Percentiles rank a stretch among this genome's conserved stretches.
Conservation (phyloP, 2,329 filamentous ascomycete species). For the Neocucurbitaria cava region DNA sequence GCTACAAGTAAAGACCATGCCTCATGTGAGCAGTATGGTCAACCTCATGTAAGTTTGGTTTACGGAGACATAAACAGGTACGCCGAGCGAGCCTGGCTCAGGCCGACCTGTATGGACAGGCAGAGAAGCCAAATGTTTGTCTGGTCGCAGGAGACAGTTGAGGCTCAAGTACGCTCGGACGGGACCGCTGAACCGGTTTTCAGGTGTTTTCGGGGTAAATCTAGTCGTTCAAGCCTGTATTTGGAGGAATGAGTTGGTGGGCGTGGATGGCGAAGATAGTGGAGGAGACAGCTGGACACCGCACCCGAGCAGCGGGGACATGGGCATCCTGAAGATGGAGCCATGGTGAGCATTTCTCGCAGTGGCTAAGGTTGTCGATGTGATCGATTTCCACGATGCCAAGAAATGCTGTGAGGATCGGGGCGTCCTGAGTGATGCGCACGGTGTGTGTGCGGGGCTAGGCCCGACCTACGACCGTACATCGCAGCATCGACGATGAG, state of each 20-base stretch:
- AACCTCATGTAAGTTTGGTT: neutral
- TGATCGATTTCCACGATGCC: conserved; percentile 23
- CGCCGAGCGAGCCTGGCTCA: neutral
- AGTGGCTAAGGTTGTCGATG: conserved; percentile 15
- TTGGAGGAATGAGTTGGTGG: neutral
- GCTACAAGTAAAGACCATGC: conserved; percentile 19
- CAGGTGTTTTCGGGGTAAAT: neutral
- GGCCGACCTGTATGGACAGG: neutral
- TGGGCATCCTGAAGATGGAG: conserved; percentile 2
- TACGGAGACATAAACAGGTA: neutral
- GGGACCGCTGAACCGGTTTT: neutral
- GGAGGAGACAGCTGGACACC: conserved; percentile 1
- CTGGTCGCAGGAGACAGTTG: neutral
- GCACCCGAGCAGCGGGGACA: conserved; percentile 13
- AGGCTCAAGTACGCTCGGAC: neutral
- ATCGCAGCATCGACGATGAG: conserved; percentile 24
- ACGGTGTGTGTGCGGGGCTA: conserved; percentile 10
- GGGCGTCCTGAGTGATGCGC: conserved; percentile 7
- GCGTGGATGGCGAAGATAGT: neutral
- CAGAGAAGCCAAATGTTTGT: neutral
- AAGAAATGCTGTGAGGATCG: conserved; percentile 23
- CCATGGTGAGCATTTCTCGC: conserved; percentile 25
- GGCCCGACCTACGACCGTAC: conserved; percentile 7
- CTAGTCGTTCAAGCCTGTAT: neutral
- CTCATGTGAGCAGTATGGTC: conserved; percentile 19